Evolutionary conservation across 2,329 filamentous ascomycete genomes (phyloP).

Genomic region (Hymenoscyphus albidus): DNA sequence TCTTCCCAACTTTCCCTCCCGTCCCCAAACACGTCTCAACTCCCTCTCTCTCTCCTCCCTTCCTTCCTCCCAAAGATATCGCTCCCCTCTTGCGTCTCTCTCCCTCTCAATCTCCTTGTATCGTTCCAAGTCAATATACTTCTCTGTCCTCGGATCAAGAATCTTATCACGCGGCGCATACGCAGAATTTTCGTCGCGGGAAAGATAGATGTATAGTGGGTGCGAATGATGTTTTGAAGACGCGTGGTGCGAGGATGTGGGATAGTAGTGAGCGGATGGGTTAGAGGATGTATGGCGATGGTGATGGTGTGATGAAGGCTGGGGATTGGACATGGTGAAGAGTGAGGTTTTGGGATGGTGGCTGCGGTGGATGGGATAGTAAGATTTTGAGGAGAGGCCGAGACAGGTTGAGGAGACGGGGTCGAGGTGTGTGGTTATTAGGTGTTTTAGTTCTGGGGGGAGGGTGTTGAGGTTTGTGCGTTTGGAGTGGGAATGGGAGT

Average conservation of each 20-base stretch:
- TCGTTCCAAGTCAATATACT: constrained; percentile 5
- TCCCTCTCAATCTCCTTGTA: constrained; percentile 6
- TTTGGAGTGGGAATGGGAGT: neutral
- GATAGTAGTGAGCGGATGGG: neutral
- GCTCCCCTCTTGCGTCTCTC: neutral
- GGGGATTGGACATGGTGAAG: constrained; percentile 1
- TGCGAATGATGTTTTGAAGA: neutral
- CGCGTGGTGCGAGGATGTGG: neutral
- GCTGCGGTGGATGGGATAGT: constrained; percentile 11
- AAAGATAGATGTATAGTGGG: constrained; percentile 6
- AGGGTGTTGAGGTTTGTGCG: constrained; percentile 5
- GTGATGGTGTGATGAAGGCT: neutral
- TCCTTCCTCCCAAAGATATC: constrained; percentile 9
- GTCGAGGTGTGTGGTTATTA: constrained; percentile 5
- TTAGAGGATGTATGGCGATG: neutral
- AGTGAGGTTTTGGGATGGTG: constrained; percentile 7
- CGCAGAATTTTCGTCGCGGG: neutral
- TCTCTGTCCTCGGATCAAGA: constrained; percentile 6
- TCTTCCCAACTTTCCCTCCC: constrained; percentile 10
- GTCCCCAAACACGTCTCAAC: constrained; percentile 9
- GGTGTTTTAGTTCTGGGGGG: constrained; percentile 9
- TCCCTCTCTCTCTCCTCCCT: constrained; percentile 10
- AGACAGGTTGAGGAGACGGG: constrained; percentile 11
- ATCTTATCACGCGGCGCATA: constrained; percentile 6
- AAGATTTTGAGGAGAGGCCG: constrained; percentile 9